Base-by-base conservation (phyloP, 768 basidiomycete genomes). In the Termitomyces eurrhizus region DNA sequence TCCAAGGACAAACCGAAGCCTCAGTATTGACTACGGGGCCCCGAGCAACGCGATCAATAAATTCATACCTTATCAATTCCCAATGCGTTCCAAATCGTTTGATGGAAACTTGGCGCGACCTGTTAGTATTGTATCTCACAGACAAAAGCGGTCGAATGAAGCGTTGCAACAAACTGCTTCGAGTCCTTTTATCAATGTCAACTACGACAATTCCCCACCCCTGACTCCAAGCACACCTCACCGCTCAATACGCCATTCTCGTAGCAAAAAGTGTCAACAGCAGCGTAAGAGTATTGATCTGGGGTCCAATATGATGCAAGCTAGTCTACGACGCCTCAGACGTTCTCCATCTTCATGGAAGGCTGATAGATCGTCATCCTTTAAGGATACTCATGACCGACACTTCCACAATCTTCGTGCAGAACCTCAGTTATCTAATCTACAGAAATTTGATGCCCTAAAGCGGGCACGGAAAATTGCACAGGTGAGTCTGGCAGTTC, bases 381-480 rank as follows among this genome's bases (percentile, higher is more conserved):
- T 33, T 11, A 35, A 32, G 32, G 62, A 60, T 41, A 16, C 48
- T 37, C 26, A 24, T 49, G 64, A 62, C 18, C 42, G 29, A 39
- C 35, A 54, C 9, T 21, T 60, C 37, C 51, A 52, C 51, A 45
- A 62, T 46, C 56, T 65, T 45, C 56, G 56, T 7, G 53, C 64
- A 42, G 59, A 62, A 36, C 52, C 64, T 29, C 64, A 56, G 16
- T 42, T 65, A 24, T 60, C 56, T 58, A 59, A 60, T 36, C 52
- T 65, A 51, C 75, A 82, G 64, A 70, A 76, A 56, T 66, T 72
- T 9, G 59, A 77, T 58, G 77, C 74, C 56, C 74, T 84, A 57
- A 76, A 73, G 62, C 77, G 82, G 35, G 81, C 80, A 35, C 68
- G 76, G 61, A 84, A 84, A 69, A 79, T 84, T 72, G 68, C 76